Base-by-base conservation (phyloP, 306 rosid species). In the Luffa aegyptiaca region DNA sequence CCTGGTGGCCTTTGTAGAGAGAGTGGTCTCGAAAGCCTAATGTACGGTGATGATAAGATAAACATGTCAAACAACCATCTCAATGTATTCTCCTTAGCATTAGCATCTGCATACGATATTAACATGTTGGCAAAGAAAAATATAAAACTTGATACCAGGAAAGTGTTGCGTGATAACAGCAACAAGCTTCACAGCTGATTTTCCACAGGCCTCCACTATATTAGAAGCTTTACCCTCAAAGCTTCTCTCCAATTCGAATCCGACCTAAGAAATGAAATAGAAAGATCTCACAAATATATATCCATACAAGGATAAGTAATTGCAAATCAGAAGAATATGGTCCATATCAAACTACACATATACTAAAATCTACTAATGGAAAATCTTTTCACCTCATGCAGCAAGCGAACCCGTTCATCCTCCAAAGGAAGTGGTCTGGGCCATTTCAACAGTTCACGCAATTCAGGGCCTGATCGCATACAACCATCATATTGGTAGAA, bases 401-500 rank as follows among this genome's bases (percentile, higher is more conserved):
- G 88, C 88, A 95, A 87, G 64, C 98, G 85, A 82, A 91, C 92
- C 42, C 98, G 90, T 82, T 95, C 98, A 9, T 91, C 98, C 87
- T 95, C 98, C 87, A 95, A 85, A 79, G 98, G 98, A 85, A 95
- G 93, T 56, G 97, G 92, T 82, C 98, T 90, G 52, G 97, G 97
- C 97, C 97, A 95, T 82, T 81, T 83, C 83, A 92, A 86, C 83
- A 95, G 88, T 84, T 90, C 90, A 8, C 96, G 95, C 4, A 95
- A 81, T 57, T 91, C 87, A 52, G 92, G 89, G 85, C 98, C 98
- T 95, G 79, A 82, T 84, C 64, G 39, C 75, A 81, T 37, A 57
- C 73, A 82, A 45, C 44, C 74, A 61, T 71, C 65, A 58, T 35
- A 62, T 81, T 77, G 89, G 5, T 70, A 70, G 21, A 46, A 26